Base-by-base conservation (phyloP, 441 rosid genomes). In the Erodium trifolium region DNA sequence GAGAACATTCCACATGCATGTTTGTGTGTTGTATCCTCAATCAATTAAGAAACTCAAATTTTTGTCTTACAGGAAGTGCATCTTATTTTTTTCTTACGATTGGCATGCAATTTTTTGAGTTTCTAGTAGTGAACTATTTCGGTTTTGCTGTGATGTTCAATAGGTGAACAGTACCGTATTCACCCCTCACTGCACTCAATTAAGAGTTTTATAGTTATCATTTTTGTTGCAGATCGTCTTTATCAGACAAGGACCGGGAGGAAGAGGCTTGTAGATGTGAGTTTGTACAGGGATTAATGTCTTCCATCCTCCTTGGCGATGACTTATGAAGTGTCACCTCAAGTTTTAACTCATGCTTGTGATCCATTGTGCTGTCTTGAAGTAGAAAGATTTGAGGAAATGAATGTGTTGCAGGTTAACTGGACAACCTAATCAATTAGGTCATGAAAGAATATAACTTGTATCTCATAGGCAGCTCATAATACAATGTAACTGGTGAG, bases 241-340 rank as follows among this genome's bases (percentile, higher is more conserved):
- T 82, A 70, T 78, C 83, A 9, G 79, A 82, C 63, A 72, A 78
- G 59, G 85, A 83, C 41, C 79, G 71, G 18, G 13, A 63, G 72
- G 87, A 83, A 78, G 80, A 75, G 74, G 76, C 80, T 43, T 75
- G 70, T 53, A 86, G 79, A 76, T 70, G 82, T 55, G 78, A 81
- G 72, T 86, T 83, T 80, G 82, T 79, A 63, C 82, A 78, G 79
- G 82, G 77, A 43, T 71, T 86, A 31, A 57, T 82, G 49, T 76
- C 79, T 47, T 84, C 90, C 18, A 67, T 81, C 76, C 74, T 86
- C 67, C 70, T 82, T 8, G 67, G 67, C 49, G 77, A 79, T n/a
- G 71, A 63, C 75, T 79, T 79, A 66, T 90, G 83, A 82, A 17
- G 47, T 14, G 66, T 49, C 66, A 64, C 67, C 67, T 68, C 65